phyloP scores from a whole-genome alignment of 768 basidiomycete genomes.

The Pleurotus eryngii region DNA sequence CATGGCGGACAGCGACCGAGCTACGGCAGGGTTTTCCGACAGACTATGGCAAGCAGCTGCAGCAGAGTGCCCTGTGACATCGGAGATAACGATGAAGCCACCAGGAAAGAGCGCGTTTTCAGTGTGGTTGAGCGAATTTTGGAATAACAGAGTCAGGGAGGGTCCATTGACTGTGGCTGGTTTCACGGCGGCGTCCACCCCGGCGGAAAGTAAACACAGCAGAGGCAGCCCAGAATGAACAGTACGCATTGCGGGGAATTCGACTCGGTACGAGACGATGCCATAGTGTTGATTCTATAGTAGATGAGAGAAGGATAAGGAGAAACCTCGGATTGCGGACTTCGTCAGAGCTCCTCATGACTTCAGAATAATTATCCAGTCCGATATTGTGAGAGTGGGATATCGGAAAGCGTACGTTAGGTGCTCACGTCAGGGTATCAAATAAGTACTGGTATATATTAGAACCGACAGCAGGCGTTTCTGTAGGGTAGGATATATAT shows the following conservation, averaged over 20 bases:
- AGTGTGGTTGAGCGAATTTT: constrained; percentile 27
- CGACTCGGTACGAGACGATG: too few relatives aligned
- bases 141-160: constrained; percentile 24
- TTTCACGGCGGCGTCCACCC: neutral
- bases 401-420: too few relatives aligned
- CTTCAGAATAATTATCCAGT: too few relatives aligned
- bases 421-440: too few relatives aligned
- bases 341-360: too few relatives aligned
- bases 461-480: too few relatives aligned
- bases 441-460: too few relatives aligned
- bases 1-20: neutral
- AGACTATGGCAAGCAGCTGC: constrained; percentile 3
- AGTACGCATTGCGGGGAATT: too few relatives aligned
- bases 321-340: too few relatives aligned
- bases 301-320: too few relatives aligned
- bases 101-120: constrained; percentile 14
- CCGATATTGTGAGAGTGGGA: too few relatives aligned
- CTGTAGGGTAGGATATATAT: constrained; percentile 5
- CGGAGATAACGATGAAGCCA: constrained; percentile 6
- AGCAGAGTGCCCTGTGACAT: constrained; percentile 18
- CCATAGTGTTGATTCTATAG: too few relatives aligned
- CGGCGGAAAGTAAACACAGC: neutral
- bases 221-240: neutral
- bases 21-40: neutral
- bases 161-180: neutral